These are phyloP conservation scores for Apiotrichum porosum DNA, from an alignment of 1,284 basidiomycete species.

Conservation along the genomic window DNA sequence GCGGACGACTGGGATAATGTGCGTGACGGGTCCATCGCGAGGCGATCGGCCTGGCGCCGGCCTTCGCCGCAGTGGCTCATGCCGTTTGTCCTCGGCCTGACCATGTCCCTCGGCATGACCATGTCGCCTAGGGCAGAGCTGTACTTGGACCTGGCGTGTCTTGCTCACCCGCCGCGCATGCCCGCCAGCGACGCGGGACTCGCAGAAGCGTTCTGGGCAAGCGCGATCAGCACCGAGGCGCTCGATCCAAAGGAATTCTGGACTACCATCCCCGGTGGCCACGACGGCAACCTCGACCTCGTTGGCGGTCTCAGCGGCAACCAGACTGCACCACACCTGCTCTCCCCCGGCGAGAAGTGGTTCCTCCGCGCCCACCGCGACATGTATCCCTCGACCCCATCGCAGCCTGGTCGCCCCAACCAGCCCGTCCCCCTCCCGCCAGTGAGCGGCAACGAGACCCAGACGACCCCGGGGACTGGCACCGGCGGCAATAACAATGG, in stretches of 20 bases:
- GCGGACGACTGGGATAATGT: constrained; percentile 26
- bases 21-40: constrained; percentile 24
- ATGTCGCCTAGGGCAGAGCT: constrained; percentile 41
- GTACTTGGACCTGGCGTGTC: constrained; percentile 44
- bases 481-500: not conserved
- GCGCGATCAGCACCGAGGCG: too few species aligned
- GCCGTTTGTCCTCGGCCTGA: constrained; percentile 36
- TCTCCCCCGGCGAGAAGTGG: constrained; percentile 43
- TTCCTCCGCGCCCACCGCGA: constrained; percentile 38
- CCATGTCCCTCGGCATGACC: constrained; percentile 39
- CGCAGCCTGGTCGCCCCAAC: not conserved
- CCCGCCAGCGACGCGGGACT: constrained; percentile 20
- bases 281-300: not conserved
- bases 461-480: not conserved
- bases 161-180: constrained; percentile 40
- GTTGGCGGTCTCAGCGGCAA: constrained; percentile 56
- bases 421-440: not conserved
- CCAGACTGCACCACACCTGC: constrained; percentile 57
- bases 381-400: constrained; percentile 15
- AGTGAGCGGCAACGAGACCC: constrained; percentile 1
- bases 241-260: too few species aligned
- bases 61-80: constrained; percentile 40
- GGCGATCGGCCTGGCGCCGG: constrained; percentile 37
- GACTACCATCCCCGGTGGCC: too few species aligned
- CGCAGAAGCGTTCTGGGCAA: too few species aligned